These are phyloP conservation scores for Porpolomopsis calyptriformis DNA, from an alignment of 768 basidiomycete species.

Conservation along the genomic window DNA sequence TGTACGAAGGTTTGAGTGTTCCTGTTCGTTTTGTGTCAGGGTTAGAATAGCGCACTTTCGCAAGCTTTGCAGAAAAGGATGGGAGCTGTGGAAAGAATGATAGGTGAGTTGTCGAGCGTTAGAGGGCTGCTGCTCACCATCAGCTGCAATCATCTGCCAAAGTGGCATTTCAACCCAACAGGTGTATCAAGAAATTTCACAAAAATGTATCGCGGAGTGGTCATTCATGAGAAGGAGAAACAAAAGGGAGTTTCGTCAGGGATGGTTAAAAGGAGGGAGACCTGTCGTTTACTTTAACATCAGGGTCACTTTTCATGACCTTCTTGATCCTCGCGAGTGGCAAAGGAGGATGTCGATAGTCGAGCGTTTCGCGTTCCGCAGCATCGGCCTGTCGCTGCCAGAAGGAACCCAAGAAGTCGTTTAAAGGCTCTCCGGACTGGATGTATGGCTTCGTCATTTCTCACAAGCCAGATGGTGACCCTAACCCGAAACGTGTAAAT, in stretches of 20 bases:
- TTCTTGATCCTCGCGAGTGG: slow-evolving; percentile 97
- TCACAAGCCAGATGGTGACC: neutral
- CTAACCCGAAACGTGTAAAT: neutral
- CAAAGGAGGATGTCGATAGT: slow-evolving; percentile 78
- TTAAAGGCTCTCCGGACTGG: slow-evolving; percentile 75
- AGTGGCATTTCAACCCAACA: too few relatives aligned
- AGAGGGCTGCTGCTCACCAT: too few relatives aligned
- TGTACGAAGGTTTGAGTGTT: slow-evolving; percentile 19
- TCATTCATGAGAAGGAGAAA: too few relatives aligned
- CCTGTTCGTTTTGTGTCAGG: neutral
- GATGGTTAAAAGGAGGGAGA: neutral
- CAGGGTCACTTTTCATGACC: slow-evolving; percentile 97
- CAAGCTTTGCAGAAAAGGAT: slow-evolving; percentile 97
- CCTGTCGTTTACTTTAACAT: slow-evolving; percentile 64
- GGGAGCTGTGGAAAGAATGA: slow-evolving; percentile 45
- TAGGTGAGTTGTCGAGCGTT: too few relatives aligned
- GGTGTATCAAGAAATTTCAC: too few relatives aligned
- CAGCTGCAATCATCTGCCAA: slow-evolving; percentile 99
- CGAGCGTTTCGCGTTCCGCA: slow-evolving; percentile 81
- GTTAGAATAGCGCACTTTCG: slow-evolving; percentile 57
- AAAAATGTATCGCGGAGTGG: too few relatives aligned
- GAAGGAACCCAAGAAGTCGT: slow-evolving; percentile 76
- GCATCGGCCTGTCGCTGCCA: slow-evolving; percentile 85
- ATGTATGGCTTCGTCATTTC: slow-evolving; percentile 48
- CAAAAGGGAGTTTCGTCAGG: slow-evolving; percentile 6